Evolutionary conservation across 1,284 basidiomycete species (phyloP), one percentile per base, ranked within the genome.

Genomic region (Trichosporon sp.): DNA sequence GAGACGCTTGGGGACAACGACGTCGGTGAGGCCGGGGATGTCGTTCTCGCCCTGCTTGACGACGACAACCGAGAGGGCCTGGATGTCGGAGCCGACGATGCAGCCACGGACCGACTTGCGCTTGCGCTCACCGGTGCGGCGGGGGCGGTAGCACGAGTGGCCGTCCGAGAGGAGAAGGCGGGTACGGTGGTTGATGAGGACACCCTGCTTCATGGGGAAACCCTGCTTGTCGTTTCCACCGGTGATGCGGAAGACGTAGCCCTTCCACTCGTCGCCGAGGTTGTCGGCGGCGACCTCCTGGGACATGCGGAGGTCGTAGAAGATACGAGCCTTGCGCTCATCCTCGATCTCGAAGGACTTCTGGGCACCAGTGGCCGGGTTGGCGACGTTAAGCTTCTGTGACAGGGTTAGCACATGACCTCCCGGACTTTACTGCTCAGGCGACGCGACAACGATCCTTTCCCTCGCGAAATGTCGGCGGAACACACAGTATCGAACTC

Each of bases 41-140:
- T 97, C 94, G 75, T 87, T 84, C 76, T 98, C 94, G 74, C 96
- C 96, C 88, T 98, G 94, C 90, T 98, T 98, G 87, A 98, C 93
- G 80, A 98, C 91, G 83, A 96, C 91, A 78, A 96, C 87, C 74
- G 94, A 92, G 78, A 98, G 91, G 76, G 97, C 96, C 76, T 94
- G 92, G 78, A 98, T 98, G 85, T 99, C 96, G 81, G 94, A 88
- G 78, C 92, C 94, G 84, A 98, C 93, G 85, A 96, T 98, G 89
- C 95, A 98, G 69, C 96, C 96, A 75, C 96, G 93, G 76, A 99
- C 94, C 78, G 94, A 97, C 88, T 98, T 98, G 89, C 96, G 92
- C 88, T 93, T 95, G 87, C 96, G 93, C 88, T 99, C 95, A 84
- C 96, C 96, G 70, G 88, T 87, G 84, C 96, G 93, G 84, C 96